Evolutionary conservation across 805 yeast genomes (phyloP).

Genomic region (Cyberlindnera japonica): DNA sequence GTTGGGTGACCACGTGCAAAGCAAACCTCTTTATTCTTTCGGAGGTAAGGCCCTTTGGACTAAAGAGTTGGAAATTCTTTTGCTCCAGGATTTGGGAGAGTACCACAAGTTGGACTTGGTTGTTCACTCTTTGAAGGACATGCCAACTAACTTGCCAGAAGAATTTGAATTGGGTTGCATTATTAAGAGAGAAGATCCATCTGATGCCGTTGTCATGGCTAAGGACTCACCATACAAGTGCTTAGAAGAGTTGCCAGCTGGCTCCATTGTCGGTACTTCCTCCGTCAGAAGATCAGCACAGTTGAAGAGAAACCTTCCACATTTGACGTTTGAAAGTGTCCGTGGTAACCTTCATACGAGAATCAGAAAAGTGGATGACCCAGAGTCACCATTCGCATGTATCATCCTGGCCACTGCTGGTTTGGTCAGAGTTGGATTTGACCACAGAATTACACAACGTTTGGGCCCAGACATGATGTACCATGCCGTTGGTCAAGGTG

Average conservation of each 20-base stretch:
- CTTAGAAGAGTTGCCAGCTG: constrained; percentile 74
- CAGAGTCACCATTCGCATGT: constrained; percentile 60
- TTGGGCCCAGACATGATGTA: constrained; percentile 78
- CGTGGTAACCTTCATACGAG: constrained; percentile 86
- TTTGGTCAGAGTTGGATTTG: constrained; percentile 65
- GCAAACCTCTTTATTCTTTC: constrained; percentile 84
- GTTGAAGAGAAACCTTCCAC: constrained; percentile 72
- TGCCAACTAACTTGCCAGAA: constrained; percentile 87
- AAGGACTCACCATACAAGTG: constrained; percentile 56
- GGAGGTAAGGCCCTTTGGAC: constrained; percentile 98
- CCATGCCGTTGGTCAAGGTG: constrained; percentile 99
- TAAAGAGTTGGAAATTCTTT: constrained; percentile 79
- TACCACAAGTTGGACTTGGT: constrained; percentile 76
- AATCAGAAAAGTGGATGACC: constrained; percentile 72
- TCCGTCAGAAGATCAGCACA: constrained; percentile 94
- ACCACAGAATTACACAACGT: constrained; percentile 68
- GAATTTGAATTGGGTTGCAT: constrained; percentile 89
- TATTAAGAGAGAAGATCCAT: constrained; percentile 82
- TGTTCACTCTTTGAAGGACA: constrained; percentile 90
- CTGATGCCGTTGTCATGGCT: constrained; percentile 86
- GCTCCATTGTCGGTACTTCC: constrained; percentile 89
- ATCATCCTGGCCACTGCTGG: constrained; percentile 93
- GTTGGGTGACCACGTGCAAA: constrained; percentile 84
- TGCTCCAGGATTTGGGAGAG: constrained; percentile 58
- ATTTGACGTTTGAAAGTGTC: constrained; percentile 73